Conservation (phyloP, 78 protist genomes). For the Emiliania huxleyi region DNA sequence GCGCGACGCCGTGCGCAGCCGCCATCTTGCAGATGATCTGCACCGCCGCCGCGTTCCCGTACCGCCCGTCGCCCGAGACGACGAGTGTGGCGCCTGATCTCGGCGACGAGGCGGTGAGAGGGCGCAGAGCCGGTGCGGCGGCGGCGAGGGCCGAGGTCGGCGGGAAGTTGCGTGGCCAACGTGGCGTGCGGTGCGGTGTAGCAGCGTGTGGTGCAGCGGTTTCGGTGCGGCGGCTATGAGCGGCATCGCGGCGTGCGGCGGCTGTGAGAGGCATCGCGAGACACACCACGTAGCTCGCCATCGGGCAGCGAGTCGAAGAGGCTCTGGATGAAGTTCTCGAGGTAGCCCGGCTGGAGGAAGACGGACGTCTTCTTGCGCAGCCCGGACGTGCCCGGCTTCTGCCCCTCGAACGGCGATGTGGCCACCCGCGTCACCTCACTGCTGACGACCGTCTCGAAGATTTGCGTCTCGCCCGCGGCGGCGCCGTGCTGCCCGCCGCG, state of each 20-base stretch:
- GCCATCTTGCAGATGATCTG: slow-evolving; percentile 86
- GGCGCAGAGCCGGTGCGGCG: neutral
- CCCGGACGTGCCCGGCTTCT: slow-evolving; percentile 91
- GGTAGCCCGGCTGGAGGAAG: slow-evolving; percentile 62
- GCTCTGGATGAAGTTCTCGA: slow-evolving; percentile 89
- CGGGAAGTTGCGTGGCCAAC: too few species aligned
- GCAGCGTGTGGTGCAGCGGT: too few species aligned
- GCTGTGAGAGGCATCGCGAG: too few species aligned
- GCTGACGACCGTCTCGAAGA: neutral
- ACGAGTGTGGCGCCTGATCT: slow-evolving; percentile 81
- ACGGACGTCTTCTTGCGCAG: slow-evolving; percentile 81
- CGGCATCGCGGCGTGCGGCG: too few species aligned
- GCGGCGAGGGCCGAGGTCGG: too few species aligned
- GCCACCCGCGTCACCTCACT: neutral
- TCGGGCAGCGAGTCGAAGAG: slow-evolving; percentile 54
- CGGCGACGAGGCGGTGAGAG: too few species aligned
- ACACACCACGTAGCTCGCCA: neutral
- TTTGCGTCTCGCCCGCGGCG: too few species aligned
- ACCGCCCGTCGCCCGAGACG: slow-evolving; percentile 96
- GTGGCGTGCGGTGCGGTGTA: too few species aligned
- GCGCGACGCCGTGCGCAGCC: slow-evolving; percentile 81
- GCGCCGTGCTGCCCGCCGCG: too few species aligned
- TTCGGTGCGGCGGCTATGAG: too few species aligned
- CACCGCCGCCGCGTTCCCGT: slow-evolving; percentile 68
- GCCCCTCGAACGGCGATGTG: slow-evolving; percentile 26